These are phyloP conservation scores for Verticillium zaregamsianum DNA, from an alignment of 2,329 filamentous ascomycete species.

Conservation along the genomic window DNA sequence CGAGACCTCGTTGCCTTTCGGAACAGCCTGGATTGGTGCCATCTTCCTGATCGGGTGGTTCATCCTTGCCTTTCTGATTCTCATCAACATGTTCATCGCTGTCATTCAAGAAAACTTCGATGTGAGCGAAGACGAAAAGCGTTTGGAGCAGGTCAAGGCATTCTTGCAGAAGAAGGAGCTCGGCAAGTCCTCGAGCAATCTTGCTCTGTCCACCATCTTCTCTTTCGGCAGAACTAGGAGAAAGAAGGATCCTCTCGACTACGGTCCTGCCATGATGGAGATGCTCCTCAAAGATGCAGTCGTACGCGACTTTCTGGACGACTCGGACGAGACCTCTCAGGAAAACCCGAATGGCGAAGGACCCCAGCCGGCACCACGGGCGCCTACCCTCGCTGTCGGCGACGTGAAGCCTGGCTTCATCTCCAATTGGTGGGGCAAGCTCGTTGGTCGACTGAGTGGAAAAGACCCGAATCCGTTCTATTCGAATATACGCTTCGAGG, in stretches of 20 bases:
- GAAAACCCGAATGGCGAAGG: slow-evolving; percentile 26
- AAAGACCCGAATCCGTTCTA: slow-evolving; percentile 94
- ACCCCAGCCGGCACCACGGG: slow-evolving; percentile 23
- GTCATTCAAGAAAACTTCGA: slow-evolving; percentile 99
- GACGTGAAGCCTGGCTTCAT: slow-evolving; percentile 54
- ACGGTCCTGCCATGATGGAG: slow-evolving; percentile 86
- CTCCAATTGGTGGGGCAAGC: slow-evolving; percentile 56
- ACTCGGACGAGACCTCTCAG: slow-evolving; percentile 48
- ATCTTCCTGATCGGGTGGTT: slow-evolving; percentile 94
- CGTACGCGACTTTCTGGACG: slow-evolving; percentile 89
- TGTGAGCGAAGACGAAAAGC: slow-evolving; percentile 96
- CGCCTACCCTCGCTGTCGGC: slow-evolving; percentile 30
- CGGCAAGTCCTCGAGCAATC: slow-evolving; percentile 65
- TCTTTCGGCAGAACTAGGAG: slow-evolving; percentile 55
- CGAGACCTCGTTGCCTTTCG: slow-evolving; percentile 55
- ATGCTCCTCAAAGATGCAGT: slow-evolving; percentile 97
- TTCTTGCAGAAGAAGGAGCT: slow-evolving; percentile 91
- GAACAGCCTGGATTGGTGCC: slow-evolving; percentile 89
- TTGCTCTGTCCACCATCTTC: slow-evolving; percentile 71
- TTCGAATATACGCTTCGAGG: slow-evolving; percentile 65
- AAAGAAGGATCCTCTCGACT: slow-evolving; percentile 80
- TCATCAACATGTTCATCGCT: slow-evolving; percentile 99
- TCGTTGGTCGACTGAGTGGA: slow-evolving; percentile 53
- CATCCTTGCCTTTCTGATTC: slow-evolving; percentile 89
- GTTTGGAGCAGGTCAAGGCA: slow-evolving; percentile 90